Evolutionary conservation across 257 asterid species (phyloP).

Genomic region (Nicotiana paniculata): DNA sequence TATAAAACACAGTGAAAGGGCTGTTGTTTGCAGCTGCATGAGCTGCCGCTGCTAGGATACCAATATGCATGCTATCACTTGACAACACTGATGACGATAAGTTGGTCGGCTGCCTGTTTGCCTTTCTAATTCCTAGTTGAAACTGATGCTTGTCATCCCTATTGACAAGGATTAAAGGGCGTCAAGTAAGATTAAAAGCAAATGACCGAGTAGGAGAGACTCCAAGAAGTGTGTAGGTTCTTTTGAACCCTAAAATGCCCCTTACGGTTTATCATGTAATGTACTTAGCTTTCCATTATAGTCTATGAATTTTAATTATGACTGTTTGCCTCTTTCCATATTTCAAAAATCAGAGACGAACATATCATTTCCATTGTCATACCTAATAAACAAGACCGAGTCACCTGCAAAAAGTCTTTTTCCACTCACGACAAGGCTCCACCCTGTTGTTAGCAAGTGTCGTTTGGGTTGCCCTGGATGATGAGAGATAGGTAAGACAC

Average conservation of each 20-base stretch:
- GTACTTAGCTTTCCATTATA: background rate
- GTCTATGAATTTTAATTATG: background rate
- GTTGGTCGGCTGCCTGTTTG: slow-evolving; percentile 83
- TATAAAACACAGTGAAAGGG: slow-evolving; percentile 83
- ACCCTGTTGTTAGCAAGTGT: slow-evolving; percentile 89
- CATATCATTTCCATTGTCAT: background rate
- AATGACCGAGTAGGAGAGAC: background rate
- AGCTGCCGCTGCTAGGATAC: slow-evolving; percentile 98
- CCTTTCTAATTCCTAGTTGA: slow-evolving; percentile 69
- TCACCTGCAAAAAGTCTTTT: slow-evolving; percentile 91
- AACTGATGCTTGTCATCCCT: slow-evolving; percentile 93
- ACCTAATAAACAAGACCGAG: slow-evolving; percentile 87
- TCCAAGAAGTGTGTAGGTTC: background rate
- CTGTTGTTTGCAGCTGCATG: slow-evolving; percentile 96
- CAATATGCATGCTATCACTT: slow-evolving; percentile 96
- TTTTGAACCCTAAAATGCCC: background rate
- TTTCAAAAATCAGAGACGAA: background rate
- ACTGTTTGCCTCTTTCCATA: background rate
- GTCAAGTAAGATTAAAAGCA: background rate
- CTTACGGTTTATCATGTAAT: background rate
- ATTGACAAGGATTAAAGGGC: background rate
- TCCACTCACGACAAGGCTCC: slow-evolving; percentile 92
- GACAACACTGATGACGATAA: slow-evolving; percentile 90
- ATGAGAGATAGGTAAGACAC: background rate
- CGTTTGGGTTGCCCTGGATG: slow-evolving; percentile 85